phyloP scores from a whole-genome alignment of 1,139 yeast species.

The Saccharomyces hybrid region DNA sequence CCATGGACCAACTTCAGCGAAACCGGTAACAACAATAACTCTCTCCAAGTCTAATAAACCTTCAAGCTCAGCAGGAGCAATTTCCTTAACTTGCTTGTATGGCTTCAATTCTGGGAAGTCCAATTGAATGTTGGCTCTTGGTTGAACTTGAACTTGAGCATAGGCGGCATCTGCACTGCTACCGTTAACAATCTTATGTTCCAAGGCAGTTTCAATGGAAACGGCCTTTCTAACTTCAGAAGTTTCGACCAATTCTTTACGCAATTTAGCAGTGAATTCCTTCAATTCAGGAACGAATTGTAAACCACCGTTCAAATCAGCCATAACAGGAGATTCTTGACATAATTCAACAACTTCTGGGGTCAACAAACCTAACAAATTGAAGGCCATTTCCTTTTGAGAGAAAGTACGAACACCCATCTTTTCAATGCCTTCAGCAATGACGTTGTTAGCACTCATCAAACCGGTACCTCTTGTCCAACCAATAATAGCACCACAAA shows the following conservation, averaged over 20 bases:
- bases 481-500: constrained; percentile 97
- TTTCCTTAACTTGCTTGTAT: constrained; percentile 61
- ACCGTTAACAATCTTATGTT: constrained; percentile 88
- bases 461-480: constrained; percentile 99
- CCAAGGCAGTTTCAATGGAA: constrained; percentile 84
- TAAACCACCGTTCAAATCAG: constrained; percentile 97
- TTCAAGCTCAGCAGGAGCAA: constrained; percentile 67
- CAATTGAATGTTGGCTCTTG: constrained; percentile 91
- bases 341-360: constrained; percentile 80
- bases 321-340: constrained; percentile 91
- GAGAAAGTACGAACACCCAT: constrained; percentile 96
- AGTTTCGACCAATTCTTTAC: constrained; percentile 74
- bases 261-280: constrained; percentile 73
- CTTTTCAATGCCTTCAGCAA: constrained; percentile 95
- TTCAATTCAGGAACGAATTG: constrained; percentile 88
- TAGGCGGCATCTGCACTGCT: constrained; percentile 82
- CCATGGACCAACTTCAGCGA: constrained; percentile 98
- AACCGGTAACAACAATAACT: constrained; percentile 92
- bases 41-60: constrained; percentile 89
- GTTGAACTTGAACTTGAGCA: constrained; percentile 53
- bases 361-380: constrained; percentile 85
- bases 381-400: constrained; percentile 98
- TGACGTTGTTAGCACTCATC: constrained; percentile 93
- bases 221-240: constrained; percentile 94
- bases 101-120: constrained; percentile 85